phyloP scores from a whole-genome alignment of 108 stramenopile species.

The Stephanodiscus minutulus region DNA sequence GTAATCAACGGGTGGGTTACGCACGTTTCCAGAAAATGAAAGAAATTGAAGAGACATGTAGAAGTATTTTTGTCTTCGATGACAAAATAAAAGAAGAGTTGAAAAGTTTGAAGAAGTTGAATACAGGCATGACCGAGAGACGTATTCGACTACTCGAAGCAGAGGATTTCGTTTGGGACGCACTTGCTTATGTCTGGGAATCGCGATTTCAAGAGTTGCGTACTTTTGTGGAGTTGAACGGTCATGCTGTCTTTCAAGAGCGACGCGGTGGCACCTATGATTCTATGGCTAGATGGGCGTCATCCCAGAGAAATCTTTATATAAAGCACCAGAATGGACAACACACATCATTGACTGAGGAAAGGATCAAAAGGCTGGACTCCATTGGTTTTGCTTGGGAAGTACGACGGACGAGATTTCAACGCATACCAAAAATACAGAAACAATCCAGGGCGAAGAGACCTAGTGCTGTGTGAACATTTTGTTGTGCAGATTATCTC shows the following conservation, averaged over 20 bases:
- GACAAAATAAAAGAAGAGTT: conserved; percentile 15
- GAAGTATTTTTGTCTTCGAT: conserved; percentile 7
- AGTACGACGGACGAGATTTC: conserved; percentile 18
- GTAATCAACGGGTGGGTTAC: conserved; percentile 53
- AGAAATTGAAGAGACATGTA: conserved; percentile 19
- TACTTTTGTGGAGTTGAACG: conserved; percentile 35
- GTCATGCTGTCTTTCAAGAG: conserved; percentile 29
- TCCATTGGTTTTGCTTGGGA: conserved; percentile 67
- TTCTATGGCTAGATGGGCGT: conserved; percentile 72
- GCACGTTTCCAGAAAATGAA: conserved; percentile 34
- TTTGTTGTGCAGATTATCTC: too few relatives aligned
- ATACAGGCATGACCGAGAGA: conserved; percentile 50
- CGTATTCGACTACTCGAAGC: conserved; percentile 38
- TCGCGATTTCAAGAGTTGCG: conserved; percentile 37
- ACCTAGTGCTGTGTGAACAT: neutral
- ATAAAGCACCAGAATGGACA: conserved; percentile 54
- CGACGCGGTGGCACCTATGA: conserved; percentile 21
- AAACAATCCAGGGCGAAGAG: neutral
- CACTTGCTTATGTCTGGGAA: conserved; percentile 36
- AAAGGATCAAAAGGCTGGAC: conserved; percentile 73
- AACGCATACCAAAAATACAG: neutral
- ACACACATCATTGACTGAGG: conserved; percentile 71
- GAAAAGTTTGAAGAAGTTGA: conserved; percentile 10
- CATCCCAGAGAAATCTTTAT: conserved; percentile 66
- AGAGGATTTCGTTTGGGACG: conserved; percentile 50